A percentile compares a stretch with the other conserved stretches of the same genome.
phyloP scores from a whole-genome alignment of 805 yeast genomes.

The Scheffersomyces lignosus region DNA sequence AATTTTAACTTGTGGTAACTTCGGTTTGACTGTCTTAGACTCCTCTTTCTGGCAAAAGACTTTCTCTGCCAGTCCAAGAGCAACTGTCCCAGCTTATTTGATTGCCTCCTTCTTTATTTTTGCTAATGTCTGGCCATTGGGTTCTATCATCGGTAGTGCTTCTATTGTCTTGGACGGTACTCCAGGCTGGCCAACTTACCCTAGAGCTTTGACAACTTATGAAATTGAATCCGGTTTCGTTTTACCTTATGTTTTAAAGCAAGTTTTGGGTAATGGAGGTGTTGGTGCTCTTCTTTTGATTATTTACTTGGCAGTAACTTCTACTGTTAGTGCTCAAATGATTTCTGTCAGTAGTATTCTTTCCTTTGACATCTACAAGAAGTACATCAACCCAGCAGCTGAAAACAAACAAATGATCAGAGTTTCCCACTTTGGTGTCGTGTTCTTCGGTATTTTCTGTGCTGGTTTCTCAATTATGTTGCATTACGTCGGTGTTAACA shows the following conservation, averaged over 20 bases:
- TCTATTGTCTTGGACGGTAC: slow-evolving; percentile 26
- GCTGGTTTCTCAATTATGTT: slow-evolving; percentile 40
- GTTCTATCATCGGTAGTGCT: slow-evolving; percentile 35
- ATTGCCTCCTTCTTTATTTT: slow-evolving; percentile 32
- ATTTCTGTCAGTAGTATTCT: slow-evolving; percentile 40
- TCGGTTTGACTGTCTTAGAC: slow-evolving; percentile 40
- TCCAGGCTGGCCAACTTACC: slow-evolving; percentile 32
- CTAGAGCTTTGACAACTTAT: slow-evolving; percentile 25
- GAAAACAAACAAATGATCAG: slow-evolving; percentile 40
- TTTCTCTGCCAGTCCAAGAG: slow-evolving; percentile 33
- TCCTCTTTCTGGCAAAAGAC: slow-evolving; percentile 43
- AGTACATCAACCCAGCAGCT: slow-evolving; percentile 43
- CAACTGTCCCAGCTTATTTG: slow-evolving; percentile 39
- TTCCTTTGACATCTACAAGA: slow-evolving; percentile 49
- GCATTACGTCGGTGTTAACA: slow-evolving; percentile 27
- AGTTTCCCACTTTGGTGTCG: slow-evolving; percentile 44
- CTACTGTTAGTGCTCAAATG: slow-evolving; percentile 42
- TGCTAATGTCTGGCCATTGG: slow-evolving; percentile 37
- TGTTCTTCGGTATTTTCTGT: slow-evolving; percentile 34
- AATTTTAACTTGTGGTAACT: slow-evolving; percentile 34
- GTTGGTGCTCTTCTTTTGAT: slow-evolving; percentile 22
- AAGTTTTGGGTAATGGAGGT: slow-evolving; percentile 30
- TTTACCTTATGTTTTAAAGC: slow-evolving; percentile 28
- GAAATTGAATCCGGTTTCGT: slow-evolving; percentile 33
- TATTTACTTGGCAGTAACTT: slow-evolving; percentile 40